Conservation (phyloP, 495 filamentous ascomycete genomes). For the Tuber borchii region DNA sequence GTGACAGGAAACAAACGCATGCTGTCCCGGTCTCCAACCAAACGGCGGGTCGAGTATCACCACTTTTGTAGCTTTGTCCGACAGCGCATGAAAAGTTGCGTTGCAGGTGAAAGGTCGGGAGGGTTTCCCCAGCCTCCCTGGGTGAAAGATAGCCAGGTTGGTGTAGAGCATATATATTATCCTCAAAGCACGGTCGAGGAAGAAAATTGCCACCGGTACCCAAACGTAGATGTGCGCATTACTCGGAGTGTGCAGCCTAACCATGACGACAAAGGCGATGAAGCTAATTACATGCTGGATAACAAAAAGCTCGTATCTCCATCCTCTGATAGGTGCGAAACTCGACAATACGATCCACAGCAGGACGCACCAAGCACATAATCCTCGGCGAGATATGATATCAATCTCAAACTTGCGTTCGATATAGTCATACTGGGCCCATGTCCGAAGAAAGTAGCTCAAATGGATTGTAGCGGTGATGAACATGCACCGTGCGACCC, state of each 20-base stretch:
- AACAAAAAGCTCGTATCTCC: conserved; percentile 75
- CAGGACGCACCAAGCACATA: conserved; percentile 68
- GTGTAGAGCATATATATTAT: conserved; percentile 51
- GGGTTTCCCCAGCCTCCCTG: conserved; percentile 34
- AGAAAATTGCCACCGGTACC: conserved; percentile 64
- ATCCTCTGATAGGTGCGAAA: conserved; percentile 59
- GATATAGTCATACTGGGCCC: conserved; percentile 61
- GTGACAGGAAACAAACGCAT: conserved; percentile 69
- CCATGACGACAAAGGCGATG: conserved; percentile 58
- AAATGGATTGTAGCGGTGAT: conserved; percentile 69
- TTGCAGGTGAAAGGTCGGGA: conserved; percentile 39
- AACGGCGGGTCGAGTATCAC: conserved; percentile 64
- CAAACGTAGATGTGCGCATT: conserved; percentile 58
- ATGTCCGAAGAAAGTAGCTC: conserved; percentile 63
- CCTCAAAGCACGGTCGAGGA: conserved; percentile 62
- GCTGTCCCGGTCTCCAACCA: conserved; percentile 69
- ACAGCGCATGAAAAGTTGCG: conserved; percentile 58
- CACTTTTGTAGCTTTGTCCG: conserved; percentile 59
- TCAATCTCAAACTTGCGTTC: conserved; percentile 56
- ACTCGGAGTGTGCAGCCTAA: conserved; percentile 59
- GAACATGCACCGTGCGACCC: conserved; percentile 68
- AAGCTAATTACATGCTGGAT: conserved; percentile 68
- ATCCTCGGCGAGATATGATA: conserved; percentile 58
- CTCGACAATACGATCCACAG: conserved; percentile 65
- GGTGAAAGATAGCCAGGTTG: conserved; percentile 59